Base-by-base conservation (phyloP, 805 yeast genomes). In the Tetrapisispora iriomotensis region DNA sequence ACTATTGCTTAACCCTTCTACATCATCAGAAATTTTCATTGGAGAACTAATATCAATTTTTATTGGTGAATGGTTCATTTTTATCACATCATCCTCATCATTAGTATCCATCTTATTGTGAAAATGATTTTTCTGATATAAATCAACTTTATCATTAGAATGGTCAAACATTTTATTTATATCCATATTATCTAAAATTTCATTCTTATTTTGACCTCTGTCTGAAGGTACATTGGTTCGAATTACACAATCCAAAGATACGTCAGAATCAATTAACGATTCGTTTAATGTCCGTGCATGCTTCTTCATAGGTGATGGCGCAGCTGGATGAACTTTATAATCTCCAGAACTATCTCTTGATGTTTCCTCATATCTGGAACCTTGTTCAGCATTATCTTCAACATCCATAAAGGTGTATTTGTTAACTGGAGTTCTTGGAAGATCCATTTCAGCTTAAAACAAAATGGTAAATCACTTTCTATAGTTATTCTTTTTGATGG, bases 21-120 rank as follows among this genome's bases (percentile, higher is more conserved):
- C 14, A 10, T 22, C 28, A 23, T 33, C 28, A 8, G 36, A 23
- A 8, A 23, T 6, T 38, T 39, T 47, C 17, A 40, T 36, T 6
- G 56, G 55, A 12, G 56, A 50, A 24, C 45, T 42, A n/a, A 46
- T 24, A 18, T 49, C 54, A 3, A 50, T 27, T 32, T 42, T 51
- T 8, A 48, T 39, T 5, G 57, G 57, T 2, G 56, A 51, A 37
- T 47, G 50, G 22, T 47, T 48, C 37, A 51, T 27, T 13, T 25
- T 31, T 17, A 43, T 19, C 10, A 37, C 36, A 19, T 25, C 14
- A 21, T 36, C 39, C 13, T 36, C 34, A 13, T 19, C 29, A 12
- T 19, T 20, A 14, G 20, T 17, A 7, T 15, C 19, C 17, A 14
- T 33, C 7, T 35, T 29, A 12, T 28, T 21, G 14, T 27, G 29